These are phyloP conservation scores for Ramularia collo-cygni DNA, from an alignment of 2,329 filamentous ascomycete genomes.

Conservation along the genomic window DNA sequence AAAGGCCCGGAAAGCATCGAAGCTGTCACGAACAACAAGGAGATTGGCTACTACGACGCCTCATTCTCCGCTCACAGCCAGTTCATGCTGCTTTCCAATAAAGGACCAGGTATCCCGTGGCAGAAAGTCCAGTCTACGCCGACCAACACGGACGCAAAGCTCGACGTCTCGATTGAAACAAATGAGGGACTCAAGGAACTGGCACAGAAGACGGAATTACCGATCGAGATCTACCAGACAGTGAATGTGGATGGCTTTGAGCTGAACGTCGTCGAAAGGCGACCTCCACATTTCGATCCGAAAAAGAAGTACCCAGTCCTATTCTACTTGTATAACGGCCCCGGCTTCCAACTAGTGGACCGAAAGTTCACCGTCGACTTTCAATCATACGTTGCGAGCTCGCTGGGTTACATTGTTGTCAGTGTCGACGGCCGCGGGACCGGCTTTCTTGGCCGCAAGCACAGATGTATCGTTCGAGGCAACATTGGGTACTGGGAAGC, in stretches of 20 bases:
- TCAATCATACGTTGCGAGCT: constrained; percentile 79
- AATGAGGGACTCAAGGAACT: constrained; percentile 64
- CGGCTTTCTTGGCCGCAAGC: constrained; percentile 77
- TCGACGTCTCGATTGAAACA: constrained; percentile 61
- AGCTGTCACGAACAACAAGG: constrained; percentile 64
- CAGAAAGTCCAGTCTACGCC: constrained; percentile 86
- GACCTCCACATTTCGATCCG: constrained; percentile 79
- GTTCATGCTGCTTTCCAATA: constrained; percentile 77
- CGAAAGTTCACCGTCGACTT: constrained; percentile 81
- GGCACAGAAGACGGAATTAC: constrained; percentile 71
- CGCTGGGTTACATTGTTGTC: constrained; percentile 84
- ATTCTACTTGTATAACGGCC: constrained; percentile 91
- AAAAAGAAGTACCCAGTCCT: constrained; percentile 86
- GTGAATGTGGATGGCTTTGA: constrained; percentile 75
- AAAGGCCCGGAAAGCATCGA: constrained; percentile 57
- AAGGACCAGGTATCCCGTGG: constrained; percentile 79
- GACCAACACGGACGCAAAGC: constrained; percentile 43
- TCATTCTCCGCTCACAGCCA: constrained; percentile 79
- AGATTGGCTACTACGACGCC: constrained; percentile 70
- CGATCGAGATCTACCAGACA: constrained; percentile 73
- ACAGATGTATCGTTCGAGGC: constrained; percentile 73
- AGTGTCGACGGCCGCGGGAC: constrained; percentile 93
- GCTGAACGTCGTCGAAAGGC: constrained; percentile 70
- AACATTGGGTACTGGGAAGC: constrained; percentile 82
- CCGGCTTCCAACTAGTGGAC: constrained; percentile 81